Evolutionary conservation across 495 filamentous ascomycete species (phyloP).

Genomic region (Hypoxylon perforatum): DNA sequence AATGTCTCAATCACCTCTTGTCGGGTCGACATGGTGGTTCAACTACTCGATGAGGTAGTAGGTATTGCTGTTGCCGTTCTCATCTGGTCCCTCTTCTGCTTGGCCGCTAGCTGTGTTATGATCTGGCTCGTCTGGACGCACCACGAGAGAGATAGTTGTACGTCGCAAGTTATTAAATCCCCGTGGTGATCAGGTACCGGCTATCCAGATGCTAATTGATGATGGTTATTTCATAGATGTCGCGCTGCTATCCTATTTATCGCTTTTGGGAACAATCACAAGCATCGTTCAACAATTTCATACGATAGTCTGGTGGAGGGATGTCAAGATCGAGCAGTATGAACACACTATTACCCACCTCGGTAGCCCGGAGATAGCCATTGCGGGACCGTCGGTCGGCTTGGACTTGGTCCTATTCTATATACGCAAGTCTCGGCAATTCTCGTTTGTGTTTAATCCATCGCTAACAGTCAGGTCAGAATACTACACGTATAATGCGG

Average conservation of each 20-base stretch:
- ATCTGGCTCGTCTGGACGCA: conserved; percentile 56
- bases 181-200: background rate
- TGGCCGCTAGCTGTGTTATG: conserved; percentile 49
- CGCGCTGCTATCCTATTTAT: conserved; percentile 53
- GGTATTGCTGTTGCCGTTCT: conserved; percentile 52
- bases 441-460: no score
- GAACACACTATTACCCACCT: conserved; percentile 48
- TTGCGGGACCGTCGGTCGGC: conserved; percentile 56
- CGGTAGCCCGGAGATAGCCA: conserved; percentile 55
- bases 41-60: conserved; percentile 54
- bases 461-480: conserved; percentile 42
- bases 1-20: conserved; percentile 30
- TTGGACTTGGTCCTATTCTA: conserved; percentile 59
- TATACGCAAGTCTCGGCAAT: conserved; percentile 47
- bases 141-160: conserved; percentile 60
- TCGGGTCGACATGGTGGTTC: conserved; percentile 50
- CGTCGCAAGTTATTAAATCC: conserved; percentile 22
- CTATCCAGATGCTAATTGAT: conserved; percentile 15
- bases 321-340: conserved; percentile 56
- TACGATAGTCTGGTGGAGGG: conserved; percentile 54
- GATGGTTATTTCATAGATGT: conserved; percentile 48
- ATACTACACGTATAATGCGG: conserved; percentile 62
- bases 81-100: conserved; percentile 54
- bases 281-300: conserved; percentile 61
- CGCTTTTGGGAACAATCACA: conserved; percentile 50